Evolutionary conservation across 805 yeast species (phyloP), one percentile per base, ranked within the genome.

Genomic region (Clavispora asparagi): DNA sequence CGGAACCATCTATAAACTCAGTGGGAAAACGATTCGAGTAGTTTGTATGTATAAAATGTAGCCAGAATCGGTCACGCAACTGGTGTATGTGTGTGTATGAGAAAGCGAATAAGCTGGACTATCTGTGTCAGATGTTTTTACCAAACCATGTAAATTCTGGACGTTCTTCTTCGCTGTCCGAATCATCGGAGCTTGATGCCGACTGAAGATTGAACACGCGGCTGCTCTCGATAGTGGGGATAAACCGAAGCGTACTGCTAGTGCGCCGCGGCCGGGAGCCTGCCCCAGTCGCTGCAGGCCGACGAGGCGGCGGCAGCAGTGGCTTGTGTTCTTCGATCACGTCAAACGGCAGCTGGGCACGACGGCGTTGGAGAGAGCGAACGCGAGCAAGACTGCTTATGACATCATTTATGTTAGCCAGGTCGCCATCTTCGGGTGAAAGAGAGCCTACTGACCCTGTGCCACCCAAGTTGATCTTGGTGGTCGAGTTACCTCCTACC

Each of bases 311-410:
- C 28, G 49, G 48, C 16, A 57, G 51, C 37, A 33, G 37, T 2
- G 37, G 37, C 16, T 33, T 33, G 13, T 33, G 37, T 23, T 41
- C 43, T 6, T 33, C 39, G 25, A 41, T 41, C 5, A 13, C 33
- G 13, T 26, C 19, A 25, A 41, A 27, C n/a, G 43, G 43, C 26
- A 36, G 45, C 12, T 51, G 56, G 3, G 52, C 50, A 13, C 57
- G 50, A 38, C 42, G 49, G n/a, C 55, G 37, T 39, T 53, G 58
- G 7, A 54, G 52, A 19, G 57, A 53, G 31, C 58, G 48, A 13
- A 54, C 54, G 5, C 58, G 47, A 9, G 46, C 39, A 27, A 54
- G 54, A 7, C 55, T 40, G 25, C 48, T 39, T 14, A 51, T 47
- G 33, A 53, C 58, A 35, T 54, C 58, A 40, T 47, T 44, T 49